Percentiles rank a stretch among this genome's conserved stretches.
These are phyloP conservation scores for Colletotrichum filicis DNA, from an alignment of 2,329 filamentous ascomycete genomes.

Conservation along the genomic window DNA sequence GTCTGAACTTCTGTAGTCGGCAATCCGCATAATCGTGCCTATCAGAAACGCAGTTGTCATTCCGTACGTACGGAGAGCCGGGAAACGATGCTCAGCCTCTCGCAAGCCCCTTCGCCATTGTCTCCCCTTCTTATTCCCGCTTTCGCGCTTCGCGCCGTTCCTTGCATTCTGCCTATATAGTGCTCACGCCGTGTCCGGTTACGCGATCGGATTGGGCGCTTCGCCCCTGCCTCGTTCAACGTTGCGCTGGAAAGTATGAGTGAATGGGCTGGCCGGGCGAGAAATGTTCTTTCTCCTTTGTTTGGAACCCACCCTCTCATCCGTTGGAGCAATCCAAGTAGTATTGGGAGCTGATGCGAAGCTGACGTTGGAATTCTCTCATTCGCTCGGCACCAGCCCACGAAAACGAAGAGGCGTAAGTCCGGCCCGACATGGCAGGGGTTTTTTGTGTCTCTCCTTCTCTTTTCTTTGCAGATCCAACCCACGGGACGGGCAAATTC, in stretches of 20 bases:
- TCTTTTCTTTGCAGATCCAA: neutral
- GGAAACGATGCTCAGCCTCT: neutral
- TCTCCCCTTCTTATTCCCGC: neutral
- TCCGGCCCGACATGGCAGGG: neutral
- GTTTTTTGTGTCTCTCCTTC: neutral
- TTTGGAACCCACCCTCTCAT: neutral
- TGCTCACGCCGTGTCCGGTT: constrained; percentile 12
- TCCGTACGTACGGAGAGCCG: neutral
- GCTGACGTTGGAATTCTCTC: constrained; percentile 1
- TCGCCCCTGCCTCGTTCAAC: neutral
- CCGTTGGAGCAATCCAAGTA: neutral
- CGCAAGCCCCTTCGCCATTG: neutral
- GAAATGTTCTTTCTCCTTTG: neutral
- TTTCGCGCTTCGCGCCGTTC: constrained; percentile 3
- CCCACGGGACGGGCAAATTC: neutral
- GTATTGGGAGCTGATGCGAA: neutral
- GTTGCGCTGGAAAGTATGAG: neutral
- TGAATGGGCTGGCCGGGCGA: neutral
- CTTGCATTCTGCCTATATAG: constrained; percentile 18
- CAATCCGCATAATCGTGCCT: constrained; percentile 30
- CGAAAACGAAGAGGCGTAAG: constrained; percentile 5
- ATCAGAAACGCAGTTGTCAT: constrained; percentile 21
- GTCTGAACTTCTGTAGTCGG: constrained; percentile 14
- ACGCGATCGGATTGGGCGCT: constrained; percentile 5
- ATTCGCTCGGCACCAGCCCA: constrained; percentile 10